Evolutionary conservation across 345 rosid species (phyloP), one percentile per base, ranked within the genome.

Genomic region (Draba incana): DNA sequence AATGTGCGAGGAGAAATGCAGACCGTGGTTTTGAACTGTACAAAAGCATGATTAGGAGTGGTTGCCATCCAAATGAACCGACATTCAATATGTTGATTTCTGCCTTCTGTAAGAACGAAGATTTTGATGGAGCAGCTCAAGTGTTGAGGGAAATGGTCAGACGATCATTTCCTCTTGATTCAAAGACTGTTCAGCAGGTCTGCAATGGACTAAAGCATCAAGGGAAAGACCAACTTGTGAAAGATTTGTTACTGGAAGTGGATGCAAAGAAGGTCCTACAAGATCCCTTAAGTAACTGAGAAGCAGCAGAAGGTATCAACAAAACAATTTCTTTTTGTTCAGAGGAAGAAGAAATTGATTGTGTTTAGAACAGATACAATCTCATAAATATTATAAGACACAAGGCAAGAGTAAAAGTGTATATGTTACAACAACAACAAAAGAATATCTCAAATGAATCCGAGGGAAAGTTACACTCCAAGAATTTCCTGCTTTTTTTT

Each of bases 21-120:
- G 87, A 86, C 51, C 82, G 85, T 9, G 96, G 87, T 4, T 86
- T 88, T 65, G 82, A 86, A 79, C 71, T 86, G 13, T 92, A 84
- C 63, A 84, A 75, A 77, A 80, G 83, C 79, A 92, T 92, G 98
- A 66, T 78, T 53, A 84, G 84, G 74, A 77, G 82, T 15, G 93
- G 96, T 25, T 84, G 63, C 56, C 85, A 81, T 79, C 97, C 89
- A 1, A 85, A 82, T 59, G 68, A 80, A 47, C 58, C 71, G 14
- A 92, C 81, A 44, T 85, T 82, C 15, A 62, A 74, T 63, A 42
- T 82, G 62, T 66, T 90, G 70, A 30, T 85, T 23, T 77, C 83
- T 51, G 71, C 86, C 7, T 88, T 85, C 58, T 82, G 82, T 66
- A 68, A 74, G 78, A 80, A 81, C 20, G 80, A 79, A 67, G 96